These are phyloP conservation scores for Neonothopanus nambi DNA, from an alignment of 1,284 basidiomycete genomes.

Conservation along the genomic window DNA sequence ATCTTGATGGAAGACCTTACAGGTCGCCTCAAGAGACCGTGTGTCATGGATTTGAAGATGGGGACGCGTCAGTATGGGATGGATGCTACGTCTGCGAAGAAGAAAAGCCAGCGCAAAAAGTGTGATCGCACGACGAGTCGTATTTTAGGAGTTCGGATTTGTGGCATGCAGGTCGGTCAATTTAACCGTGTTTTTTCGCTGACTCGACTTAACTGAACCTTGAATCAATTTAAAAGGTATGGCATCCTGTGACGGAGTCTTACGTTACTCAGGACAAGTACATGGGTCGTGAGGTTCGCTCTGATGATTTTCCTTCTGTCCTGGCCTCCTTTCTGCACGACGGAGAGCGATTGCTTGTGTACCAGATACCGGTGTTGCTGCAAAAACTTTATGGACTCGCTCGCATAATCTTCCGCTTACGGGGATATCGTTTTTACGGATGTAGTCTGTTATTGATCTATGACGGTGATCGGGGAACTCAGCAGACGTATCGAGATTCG, in stretches of 20 bases:
- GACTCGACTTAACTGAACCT: not conserved
- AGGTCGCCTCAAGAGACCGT: constrained; percentile 90
- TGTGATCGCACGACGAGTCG: constrained; percentile 95
- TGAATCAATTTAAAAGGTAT: constrained; percentile 60
- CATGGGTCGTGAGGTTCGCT: constrained; percentile 86
- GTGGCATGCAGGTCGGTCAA: constrained; percentile 93
- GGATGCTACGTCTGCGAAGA: constrained; percentile 91
- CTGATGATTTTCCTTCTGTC: constrained; percentile 82
- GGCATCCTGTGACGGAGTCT: constrained; percentile 79
- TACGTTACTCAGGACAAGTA: constrained; percentile 98
- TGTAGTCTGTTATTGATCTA: constrained; percentile 97
- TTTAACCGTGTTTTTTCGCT: not conserved
- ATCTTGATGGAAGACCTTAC: constrained; percentile 99
- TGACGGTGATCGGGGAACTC: constrained; percentile 89
- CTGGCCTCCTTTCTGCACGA: constrained; percentile 86
- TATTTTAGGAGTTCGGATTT: constrained; percentile 89
- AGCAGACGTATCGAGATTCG: constrained; percentile 68
- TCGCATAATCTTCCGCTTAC: constrained; percentile 82
- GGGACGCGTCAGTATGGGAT: constrained; percentile 98
- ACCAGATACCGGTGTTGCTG: constrained; percentile 91
- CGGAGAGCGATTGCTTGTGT: constrained; percentile 80
- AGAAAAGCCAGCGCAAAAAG: constrained; percentile 97
- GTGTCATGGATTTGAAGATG: constrained; percentile 99
- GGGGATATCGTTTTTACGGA: constrained; percentile 97
- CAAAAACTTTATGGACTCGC: constrained; percentile 93